These are phyloP conservation scores for Meira nashicola DNA, from an alignment of 1,284 basidiomycete genomes.

Conservation along the genomic window DNA sequence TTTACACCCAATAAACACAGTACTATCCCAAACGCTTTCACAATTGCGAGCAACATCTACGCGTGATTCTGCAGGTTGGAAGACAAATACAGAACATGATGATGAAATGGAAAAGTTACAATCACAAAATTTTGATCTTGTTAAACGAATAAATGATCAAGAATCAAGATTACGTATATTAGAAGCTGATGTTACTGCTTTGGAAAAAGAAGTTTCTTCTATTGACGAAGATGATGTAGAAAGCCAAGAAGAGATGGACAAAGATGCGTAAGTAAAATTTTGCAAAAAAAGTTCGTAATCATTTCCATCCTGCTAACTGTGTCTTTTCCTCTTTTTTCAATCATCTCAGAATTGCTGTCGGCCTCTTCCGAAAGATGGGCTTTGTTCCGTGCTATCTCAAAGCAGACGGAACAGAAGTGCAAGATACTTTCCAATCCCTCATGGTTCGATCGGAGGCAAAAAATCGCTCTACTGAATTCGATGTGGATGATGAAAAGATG, in stretches of 20 bases:
- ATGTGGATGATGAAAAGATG: conserved; percentile 5
- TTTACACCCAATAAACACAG: neutral
- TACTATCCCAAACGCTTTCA: neutral
- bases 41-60: conserved; percentile 1
- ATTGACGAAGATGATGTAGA: conserved; percentile 6
- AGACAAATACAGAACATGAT: neutral
- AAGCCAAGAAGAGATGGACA: conserved; percentile 9
- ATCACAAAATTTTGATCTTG: conserved; percentile 4
- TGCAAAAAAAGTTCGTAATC: neutral
- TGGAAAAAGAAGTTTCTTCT: neutral
- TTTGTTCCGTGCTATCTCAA: conserved; percentile 8
- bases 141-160: neutral
- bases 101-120: conserved; percentile 4
- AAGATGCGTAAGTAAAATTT: conserved; percentile 7
- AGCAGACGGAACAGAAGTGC: neutral
- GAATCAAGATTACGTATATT: neutral
- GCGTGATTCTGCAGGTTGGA: conserved; percentile 3
- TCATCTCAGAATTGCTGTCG: conserved; percentile 2
- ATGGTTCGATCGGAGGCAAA: conserved; percentile 10
- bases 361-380: conserved; percentile 6
- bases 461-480: neutral
- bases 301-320: neutral
- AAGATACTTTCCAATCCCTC: neutral
- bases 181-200: neutral
- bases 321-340: neutral